These are phyloP conservation scores for Euphorbia lathyris DNA, from an alignment of 345 rosid species.

Conservation along the genomic window DNA sequence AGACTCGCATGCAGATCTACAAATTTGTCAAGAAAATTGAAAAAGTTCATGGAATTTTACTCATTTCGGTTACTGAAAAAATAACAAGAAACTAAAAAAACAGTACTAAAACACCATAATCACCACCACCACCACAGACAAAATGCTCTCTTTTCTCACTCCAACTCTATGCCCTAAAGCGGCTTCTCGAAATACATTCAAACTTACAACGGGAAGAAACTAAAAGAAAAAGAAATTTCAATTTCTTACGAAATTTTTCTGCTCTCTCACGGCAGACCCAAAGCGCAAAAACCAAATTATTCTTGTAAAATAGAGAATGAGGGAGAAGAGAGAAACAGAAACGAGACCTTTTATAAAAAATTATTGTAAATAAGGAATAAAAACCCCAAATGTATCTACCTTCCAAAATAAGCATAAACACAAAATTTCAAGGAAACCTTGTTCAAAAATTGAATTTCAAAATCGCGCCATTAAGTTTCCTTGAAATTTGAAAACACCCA, in stretches of 20 bases:
- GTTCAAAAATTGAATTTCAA: neutral
- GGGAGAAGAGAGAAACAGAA: neutral
- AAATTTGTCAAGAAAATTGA: too few species aligned
- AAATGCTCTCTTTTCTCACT: neutral
- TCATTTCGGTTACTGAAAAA: neutral
- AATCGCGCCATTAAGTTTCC: neutral
- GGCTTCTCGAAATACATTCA: neutral
- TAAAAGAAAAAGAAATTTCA: neutral
- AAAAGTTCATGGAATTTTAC: too few species aligned
- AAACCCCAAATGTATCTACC: neutral
- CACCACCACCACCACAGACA: neutral
- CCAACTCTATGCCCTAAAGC: neutral
- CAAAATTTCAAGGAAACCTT: neutral
- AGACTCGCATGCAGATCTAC: slow-evolving; percentile 1
- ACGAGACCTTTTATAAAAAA: too few species aligned
- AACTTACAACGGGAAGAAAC: neutral
- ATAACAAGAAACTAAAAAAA: neutral
- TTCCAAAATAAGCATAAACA: neutral
- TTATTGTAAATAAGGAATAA: neutral
- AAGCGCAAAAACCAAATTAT: neutral
- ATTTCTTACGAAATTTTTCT: neutral
- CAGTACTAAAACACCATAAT: neutral
- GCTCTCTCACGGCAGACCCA: neutral
- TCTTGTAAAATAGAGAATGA: neutral
- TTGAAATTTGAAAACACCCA: neutral